Evolutionary conservation across 441 rosid species (phyloP), one percentile per base, ranked within the genome.

Genomic region (Euphorbia schlechtendalii): DNA sequence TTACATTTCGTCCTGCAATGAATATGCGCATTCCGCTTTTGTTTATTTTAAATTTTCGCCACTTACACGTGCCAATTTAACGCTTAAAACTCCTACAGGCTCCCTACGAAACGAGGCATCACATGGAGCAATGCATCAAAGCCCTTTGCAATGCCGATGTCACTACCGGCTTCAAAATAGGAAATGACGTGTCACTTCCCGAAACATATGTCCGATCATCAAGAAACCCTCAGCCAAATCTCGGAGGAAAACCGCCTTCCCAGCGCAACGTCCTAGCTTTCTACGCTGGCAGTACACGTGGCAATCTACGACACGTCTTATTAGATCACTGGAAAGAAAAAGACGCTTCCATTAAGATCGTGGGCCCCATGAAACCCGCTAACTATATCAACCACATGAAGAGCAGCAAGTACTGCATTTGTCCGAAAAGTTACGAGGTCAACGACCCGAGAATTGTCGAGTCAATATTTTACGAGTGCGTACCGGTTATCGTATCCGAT

Each of bases 111-210:
- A 86, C 96, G 24, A 85, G 96, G 70, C 96, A 86, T 78, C 98
- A 92, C 75, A 89, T 89, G 96, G 98, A 92, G 71, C 88, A 83
- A 46, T 86, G 98, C 82, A 83, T 92, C 68, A 92, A 89, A 78
- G 96, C 96, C 54, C 81, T 92, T 34, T 92, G 98, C 86, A 92
- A 92, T 73, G 96, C 98, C 1, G 96, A 92, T 56, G 76, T 87
- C 11, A 89, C 93, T 3, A 78, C 77, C 40, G 96, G 93, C 30
- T 92, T 85, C 83, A 89, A 89, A 80, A 78, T 89, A 40, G 98
- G 96, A 64, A 82, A 96, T 76, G 98, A 92, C 69, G 82, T 87
- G 66, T 92, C 98, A 30, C 87, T 92, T 43, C 98, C 98, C 0
- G 96, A 92, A 81, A 92, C 98, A 69, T 92, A 86, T 27, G 88